Base-by-base conservation (phyloP, 495 filamentous ascomycete genomes). In the Penicillium mononematosum region DNA sequence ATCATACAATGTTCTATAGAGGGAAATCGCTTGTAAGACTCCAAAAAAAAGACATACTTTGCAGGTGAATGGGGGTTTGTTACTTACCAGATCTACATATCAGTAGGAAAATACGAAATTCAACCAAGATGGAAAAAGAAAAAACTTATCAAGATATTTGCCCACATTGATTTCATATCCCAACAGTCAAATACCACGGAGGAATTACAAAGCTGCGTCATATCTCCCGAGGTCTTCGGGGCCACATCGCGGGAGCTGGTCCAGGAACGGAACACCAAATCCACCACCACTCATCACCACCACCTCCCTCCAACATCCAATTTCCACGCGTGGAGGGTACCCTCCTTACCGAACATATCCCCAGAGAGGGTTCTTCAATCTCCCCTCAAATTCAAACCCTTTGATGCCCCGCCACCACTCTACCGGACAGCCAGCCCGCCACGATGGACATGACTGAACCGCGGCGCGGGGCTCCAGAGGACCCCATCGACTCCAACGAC, bases 361-460 rank as follows among this genome's bases (percentile, higher is more conserved):
- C 43, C 29, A 55, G 16, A 53, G 50, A 56, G 50, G 56, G 56
- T 42, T 31, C 45, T 49, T 45, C 47, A 29, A 29, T 52, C 32
- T 27, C 39, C 41, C 51, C 47, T 9, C 36, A 17, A 27, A 17
- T 41, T 50, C 41, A 45, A 32, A 42, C 39, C 7, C n/a, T 31
- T 66, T 65, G 53, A 67, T 65, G 61, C 61, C 57, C 65, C 34
- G 58, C 58, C 62, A 46, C 44, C 50, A 20, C 54, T 53, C 34
- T 32, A 58, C 46, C 55, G 56, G 46, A 60, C 54, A 56, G 53
- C 50, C 52, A 56, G 61, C 64, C 65, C 62, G 59, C 59, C 46
- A 69, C 59, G 52, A 78, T 78, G 76, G 74, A 75, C 66, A 64
- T 61, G 50, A 62, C 67, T 56, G 68, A 70, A 58, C 59, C 64